Base-by-base conservation (phyloP, 2,329 filamentous ascomycete genomes). In the Trichoderma koningii region DNA sequence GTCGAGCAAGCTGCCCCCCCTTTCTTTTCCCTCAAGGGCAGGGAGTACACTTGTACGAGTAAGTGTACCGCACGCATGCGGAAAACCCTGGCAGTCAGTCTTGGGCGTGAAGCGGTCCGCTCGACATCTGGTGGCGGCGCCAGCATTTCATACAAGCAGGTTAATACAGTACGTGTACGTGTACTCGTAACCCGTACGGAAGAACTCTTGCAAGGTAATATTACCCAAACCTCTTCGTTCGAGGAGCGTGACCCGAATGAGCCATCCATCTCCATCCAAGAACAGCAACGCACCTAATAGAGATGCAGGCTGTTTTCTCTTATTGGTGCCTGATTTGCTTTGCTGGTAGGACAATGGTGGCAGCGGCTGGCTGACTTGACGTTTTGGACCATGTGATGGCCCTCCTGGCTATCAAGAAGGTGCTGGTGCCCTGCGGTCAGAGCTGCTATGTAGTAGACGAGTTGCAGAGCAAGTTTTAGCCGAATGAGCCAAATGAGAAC, bases 261-360 rank as follows among this genome's bases (percentile, higher is more conserved):
- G 47, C 57, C 57, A 59, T 34, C 41, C 53, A 28, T n/a, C 63
- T 44, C 17, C 21, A 30, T 65, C 63, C 63, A 44, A 65, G 56
- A 65, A 55, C 50, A 61, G 63, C 51, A 65, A 65, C 41, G 21
- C 45, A 65, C 63, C 63, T 55, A 55, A 30, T 63, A 47, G 50
- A n/a, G 45, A 19, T 26, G 26, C 38, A 62, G 21, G 48, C 34
- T 38, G n/a, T 44, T 10, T 30, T n/a, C 26, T 47, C 59, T 38
- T 63, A 50, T 63, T 47, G 59, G 41, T 55, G 59, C 59, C 59
- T 63, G 59, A 63, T 63, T 50, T 63, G 59, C 50, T 15, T 53
- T 38, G 50, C 50, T 53, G 42, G 28, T 4, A 38, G 34, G 34
- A 5, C 10, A 38, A 38, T 38, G 34, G 14, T 30, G 59, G 41